A percentile compares a stretch with the other conserved stretches of the same genome.
Conservation (phyloP, 495 filamentous ascomycete genomes). For the Talaromyces adpressus region DNA sequence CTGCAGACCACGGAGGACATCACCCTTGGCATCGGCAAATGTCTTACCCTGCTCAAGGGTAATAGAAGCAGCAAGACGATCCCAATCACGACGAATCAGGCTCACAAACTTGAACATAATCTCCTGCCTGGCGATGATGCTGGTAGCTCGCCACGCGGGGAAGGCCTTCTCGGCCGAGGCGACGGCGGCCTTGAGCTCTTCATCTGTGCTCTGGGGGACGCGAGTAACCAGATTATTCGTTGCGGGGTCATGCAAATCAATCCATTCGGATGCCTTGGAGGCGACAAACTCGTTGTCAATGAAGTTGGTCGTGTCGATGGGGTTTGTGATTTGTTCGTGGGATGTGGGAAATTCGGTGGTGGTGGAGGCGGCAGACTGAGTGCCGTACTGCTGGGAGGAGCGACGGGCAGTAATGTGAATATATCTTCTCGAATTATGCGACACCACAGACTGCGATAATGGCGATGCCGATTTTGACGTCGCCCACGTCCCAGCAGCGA, state of each 20-base stretch:
- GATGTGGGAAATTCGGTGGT: slow-evolving; percentile 69
- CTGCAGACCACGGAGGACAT: slow-evolving; percentile 91
- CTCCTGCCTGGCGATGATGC: slow-evolving; percentile 79
- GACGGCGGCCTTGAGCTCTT: slow-evolving; percentile 81
- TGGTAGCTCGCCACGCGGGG: slow-evolving; percentile 76
- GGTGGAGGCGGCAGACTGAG: slow-evolving; percentile 48
- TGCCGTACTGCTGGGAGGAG: slow-evolving; percentile 38
- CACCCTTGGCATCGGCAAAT: slow-evolving; percentile 88
- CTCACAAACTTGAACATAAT: slow-evolving; percentile 95
- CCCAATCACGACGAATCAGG: slow-evolving; percentile 92
- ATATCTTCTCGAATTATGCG: neutral
- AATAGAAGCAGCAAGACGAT: slow-evolving; percentile 89
- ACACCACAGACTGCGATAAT: neutral
- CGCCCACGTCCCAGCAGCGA: neutral
- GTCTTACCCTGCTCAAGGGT: slow-evolving; percentile 99
- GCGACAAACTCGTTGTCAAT: slow-evolving; percentile 82
- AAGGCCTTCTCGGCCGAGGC: slow-evolving; percentile 86
- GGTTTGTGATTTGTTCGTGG: slow-evolving; percentile 69
- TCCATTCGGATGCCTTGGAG: slow-evolving; percentile 72
- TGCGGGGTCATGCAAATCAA: slow-evolving; percentile 90
- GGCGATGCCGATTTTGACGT: neutral
- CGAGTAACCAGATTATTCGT: slow-evolving; percentile 97
- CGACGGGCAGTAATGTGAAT: slow-evolving; percentile 58
- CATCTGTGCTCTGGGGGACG: slow-evolving; percentile 92
- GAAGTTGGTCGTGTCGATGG: slow-evolving; percentile 82